These are phyloP conservation scores for Lactifluus volemus DNA, from an alignment of 768 basidiomycete species.

Conservation along the genomic window DNA sequence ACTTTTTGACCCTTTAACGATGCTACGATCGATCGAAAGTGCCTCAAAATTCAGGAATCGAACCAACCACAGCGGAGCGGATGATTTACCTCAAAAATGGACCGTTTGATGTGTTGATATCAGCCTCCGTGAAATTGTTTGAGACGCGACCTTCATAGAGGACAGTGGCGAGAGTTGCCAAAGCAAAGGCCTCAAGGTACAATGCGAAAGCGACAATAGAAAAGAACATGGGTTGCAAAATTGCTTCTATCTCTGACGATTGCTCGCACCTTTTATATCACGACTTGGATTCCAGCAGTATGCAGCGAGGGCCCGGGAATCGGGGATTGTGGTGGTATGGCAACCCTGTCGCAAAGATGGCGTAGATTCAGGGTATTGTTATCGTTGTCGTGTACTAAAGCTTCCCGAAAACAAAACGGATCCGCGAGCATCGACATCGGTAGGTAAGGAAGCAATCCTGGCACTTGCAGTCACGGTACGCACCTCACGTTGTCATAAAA, in stretches of 20 bases:
- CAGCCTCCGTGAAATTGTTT: slow-evolving; percentile 32
- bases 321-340: background rate
- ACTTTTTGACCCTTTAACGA: slow-evolving; percentile 44
- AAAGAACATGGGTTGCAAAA: background rate
- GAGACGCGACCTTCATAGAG: slow-evolving; percentile 50
- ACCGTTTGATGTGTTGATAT: slow-evolving; percentile 39
- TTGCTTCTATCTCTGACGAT: background rate
- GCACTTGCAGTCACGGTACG: too few species aligned
- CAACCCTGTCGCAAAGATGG: too few species aligned
- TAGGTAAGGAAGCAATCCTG: too few species aligned
- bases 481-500: too few species aligned
- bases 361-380: too few species aligned
- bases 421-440: too few species aligned
- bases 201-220: background rate
- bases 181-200: slow-evolving; percentile 1
- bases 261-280: background rate
- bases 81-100: slow-evolving; percentile 47
- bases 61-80: background rate
- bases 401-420: too few species aligned
- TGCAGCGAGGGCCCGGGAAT: too few species aligned
- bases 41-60: background rate
- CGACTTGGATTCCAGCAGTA: too few species aligned
- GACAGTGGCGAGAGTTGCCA: slow-evolving; percentile 25
- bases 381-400: too few species aligned
- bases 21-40: too few species aligned